These are phyloP conservation scores for Boletellus dicymbophilus DNA, from an alignment of 1,284 basidiomycete genomes.

Conservation along the genomic window DNA sequence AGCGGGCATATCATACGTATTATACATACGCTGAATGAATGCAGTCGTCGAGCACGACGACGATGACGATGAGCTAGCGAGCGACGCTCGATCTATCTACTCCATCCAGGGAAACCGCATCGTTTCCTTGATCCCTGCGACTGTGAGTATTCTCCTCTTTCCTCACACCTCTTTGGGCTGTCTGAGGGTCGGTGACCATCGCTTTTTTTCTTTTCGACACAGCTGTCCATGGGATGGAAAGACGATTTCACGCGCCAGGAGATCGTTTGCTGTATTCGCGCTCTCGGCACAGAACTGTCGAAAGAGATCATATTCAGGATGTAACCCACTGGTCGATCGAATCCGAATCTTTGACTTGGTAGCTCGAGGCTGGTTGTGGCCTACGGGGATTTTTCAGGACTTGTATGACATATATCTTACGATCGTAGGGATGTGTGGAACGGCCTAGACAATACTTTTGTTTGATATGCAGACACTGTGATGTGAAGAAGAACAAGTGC, in stretches of 20 bases:
- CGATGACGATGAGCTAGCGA: constrained; percentile 16
- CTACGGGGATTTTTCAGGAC: no score
- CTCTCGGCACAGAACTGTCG: constrained; percentile 2
- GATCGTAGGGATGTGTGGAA: no score
- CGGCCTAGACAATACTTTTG: no score
- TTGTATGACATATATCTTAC: no score
- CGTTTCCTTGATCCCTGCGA: constrained; percentile 23
- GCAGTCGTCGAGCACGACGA: background rate
- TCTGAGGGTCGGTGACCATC: no score
- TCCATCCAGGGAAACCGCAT: constrained; percentile 5
- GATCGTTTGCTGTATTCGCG: constrained; percentile 38
- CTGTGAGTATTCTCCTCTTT: background rate
- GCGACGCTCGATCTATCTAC: constrained; percentile 21
- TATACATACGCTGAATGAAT: constrained; percentile 1
- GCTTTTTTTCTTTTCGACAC: background rate
- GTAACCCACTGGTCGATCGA: background rate
- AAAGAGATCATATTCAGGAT: background rate
- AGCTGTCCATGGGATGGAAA: constrained; percentile 36
- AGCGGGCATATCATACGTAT: no score
- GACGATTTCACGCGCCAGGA: constrained; percentile 24
- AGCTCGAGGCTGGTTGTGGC: no score
- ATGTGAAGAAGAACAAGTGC: no score
- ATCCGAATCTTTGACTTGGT: background rate
- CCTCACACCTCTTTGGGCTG: no score
- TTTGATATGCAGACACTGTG: no score